Evolutionary conservation across 192 early-diverging fungal species (phyloP), one percentile per base, ranked within the genome.

Genomic region (Ambispora gerdemannii): DNA sequence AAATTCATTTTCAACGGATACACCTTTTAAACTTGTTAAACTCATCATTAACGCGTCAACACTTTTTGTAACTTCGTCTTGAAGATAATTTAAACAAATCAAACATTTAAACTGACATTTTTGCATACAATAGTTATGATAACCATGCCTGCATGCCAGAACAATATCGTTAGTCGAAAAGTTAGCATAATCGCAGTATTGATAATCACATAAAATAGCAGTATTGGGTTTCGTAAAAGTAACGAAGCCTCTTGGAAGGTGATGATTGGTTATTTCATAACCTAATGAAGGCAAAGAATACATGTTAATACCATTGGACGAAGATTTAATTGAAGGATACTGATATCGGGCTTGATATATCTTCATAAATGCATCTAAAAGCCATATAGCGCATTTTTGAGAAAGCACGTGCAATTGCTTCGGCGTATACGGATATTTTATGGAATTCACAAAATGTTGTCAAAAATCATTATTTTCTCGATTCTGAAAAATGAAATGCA

Each of bases 51-150:
- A 6, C 22, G 61, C 61, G n/a, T 63, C 33, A 6, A 63, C 33
- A 38, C 38, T 63, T 28, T 63, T 63, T 63, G 0, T 63, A 63
- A n/a, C n/a, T n/a, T n/a, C n/a, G n/a, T n/a, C n/a, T n/a, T n/a
- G n/a, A n/a, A n/a, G n/a, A n/a, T n/a, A n/a, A n/a, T n/a, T n/a
- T n/a, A n/a, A n/a, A n/a, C n/a, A n/a, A n/a, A n/a, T n/a, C n/a
- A n/a, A n/a, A 63, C 19, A 63, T 35, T 63, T 63, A 35, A 24
- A 36, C 19, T 33, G 20, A 30, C 60, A 62, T 62, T 1, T 32
- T 62, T 63, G 61, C 17, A 63, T n/a, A n/a, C 33, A 63, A 63
- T 36, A 20, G 36, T 17, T 63, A 63, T 63, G 33, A 63, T 63
- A 4, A 33, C 33, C 61, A 33, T 63, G 61, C 33, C 33, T n/a